Evolutionary conservation across 2,329 filamentous ascomycete species (phyloP), one percentile per base, ranked within the genome.

Genomic region (Fusarium abutilonis): DNA sequence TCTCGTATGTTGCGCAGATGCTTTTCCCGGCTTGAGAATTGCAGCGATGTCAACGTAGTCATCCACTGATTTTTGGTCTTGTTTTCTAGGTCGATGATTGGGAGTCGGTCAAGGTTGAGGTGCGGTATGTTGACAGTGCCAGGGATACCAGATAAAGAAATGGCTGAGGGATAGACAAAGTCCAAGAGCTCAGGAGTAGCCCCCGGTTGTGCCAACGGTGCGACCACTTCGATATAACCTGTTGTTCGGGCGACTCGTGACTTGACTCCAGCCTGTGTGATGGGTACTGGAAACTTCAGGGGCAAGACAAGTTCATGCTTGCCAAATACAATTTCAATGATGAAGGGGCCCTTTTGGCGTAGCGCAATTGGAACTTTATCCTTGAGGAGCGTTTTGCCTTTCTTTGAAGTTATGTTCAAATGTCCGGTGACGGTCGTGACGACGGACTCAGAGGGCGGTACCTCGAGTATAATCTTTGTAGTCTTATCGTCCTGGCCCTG

Each of bases 211-310:
- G 72, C 74, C 17, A 75, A 21, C 5, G 69, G 70, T 9, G 75
- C 79, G 32, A 80, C 70, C 26, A 83, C 67, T 56, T 83, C 80
- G 28, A 83, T 64, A 57, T 80, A 82, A 9, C 70, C 69, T 2
- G 79, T 79, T 19, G 70, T 79, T 29, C 80, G 76, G 32, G 78
- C 80, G 21, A 83, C 72, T 11, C 78, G 77, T 2, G 73, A 78
- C 54, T 69, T 77, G 60, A 71, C 73, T 9, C 66, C 69, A 4
- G 73, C 69, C 13, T 73, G 72, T 13, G 69, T 67, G 9, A 83
- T 69, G 0, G 80, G 80, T 0, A 73, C 49, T 0, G 79, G 78
- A 48, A 79, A 84, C 2, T 64, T 70, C 2, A 82, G 40, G 2
- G 75, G 67, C 8, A 70, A 74, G 2, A 76, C 52, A 2, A 76